A percentile compares a stretch with the other conserved stretches of the same genome.
phyloP scores from a whole-genome alignment of 495 filamentous ascomycete genomes.

The Aspergillus conjunctus region DNA sequence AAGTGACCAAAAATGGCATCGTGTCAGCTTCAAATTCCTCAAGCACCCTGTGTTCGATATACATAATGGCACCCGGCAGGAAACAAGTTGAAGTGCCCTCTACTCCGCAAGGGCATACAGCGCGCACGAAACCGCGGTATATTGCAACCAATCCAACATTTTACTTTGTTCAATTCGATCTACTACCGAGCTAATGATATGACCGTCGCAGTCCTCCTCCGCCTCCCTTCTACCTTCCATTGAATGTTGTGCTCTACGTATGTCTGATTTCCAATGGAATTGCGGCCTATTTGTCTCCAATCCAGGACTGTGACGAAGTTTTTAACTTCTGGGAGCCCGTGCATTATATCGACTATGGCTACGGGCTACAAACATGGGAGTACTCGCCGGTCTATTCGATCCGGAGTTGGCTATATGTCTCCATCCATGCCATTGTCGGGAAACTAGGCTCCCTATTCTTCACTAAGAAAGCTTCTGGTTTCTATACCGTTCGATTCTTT shows the following conservation, averaged over 20 bases:
- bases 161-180: conserved; percentile 6
- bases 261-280: conserved; percentile 72
- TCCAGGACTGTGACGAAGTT: conserved; percentile 98
- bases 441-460: conserved; percentile 65
- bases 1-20: neutral
- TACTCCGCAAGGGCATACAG: conserved; percentile 9
- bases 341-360: conserved; percentile 91
- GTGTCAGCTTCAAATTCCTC: conserved; percentile 5
- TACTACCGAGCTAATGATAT: conserved; percentile 3
- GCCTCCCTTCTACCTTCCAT: conserved; percentile 65
- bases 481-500: conserved; percentile 79
- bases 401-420: conserved; percentile 92
- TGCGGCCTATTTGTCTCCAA: conserved; percentile 82
- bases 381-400: conserved; percentile 96
- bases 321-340: conserved; percentile 99
- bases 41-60: neutral
- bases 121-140: conserved; percentile 40
- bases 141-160: neutral
- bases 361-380: conserved; percentile 97
- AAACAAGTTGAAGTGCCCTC: conserved; percentile 18
- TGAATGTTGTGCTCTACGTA: conserved; percentile 74
- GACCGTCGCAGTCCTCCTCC: conserved; percentile 43
- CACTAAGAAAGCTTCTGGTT: conserved; percentile 64
- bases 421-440: conserved; percentile 74
- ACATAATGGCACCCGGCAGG: conserved; percentile 21